Evolutionary conservation across 495 filamentous ascomycete species (phyloP).

Genomic region (Aspergillus cristatus): DNA sequence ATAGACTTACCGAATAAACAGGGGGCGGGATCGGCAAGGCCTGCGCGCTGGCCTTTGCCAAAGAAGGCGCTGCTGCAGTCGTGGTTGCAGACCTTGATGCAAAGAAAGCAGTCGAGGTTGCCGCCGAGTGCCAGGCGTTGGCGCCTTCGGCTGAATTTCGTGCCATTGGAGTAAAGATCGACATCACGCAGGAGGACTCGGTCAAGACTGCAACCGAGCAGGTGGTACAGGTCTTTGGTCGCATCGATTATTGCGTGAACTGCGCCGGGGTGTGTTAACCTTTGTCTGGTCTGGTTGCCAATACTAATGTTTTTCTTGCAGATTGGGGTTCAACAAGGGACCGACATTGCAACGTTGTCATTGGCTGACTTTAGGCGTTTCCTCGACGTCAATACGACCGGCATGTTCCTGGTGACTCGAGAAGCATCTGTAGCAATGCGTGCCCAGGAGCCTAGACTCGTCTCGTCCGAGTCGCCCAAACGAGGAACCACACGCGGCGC

Average conservation of each 20-base stretch:
- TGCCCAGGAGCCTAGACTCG: too few relatives aligned
- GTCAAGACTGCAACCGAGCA: constrained; percentile 16
- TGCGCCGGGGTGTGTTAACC: constrained; percentile 24
- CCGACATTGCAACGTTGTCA: too few relatives aligned
- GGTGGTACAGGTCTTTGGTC: constrained; percentile 12
- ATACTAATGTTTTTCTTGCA: not conserved
- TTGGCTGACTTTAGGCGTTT: constrained; percentile 2
- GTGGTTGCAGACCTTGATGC: constrained; percentile 16
- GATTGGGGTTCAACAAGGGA: not conserved
- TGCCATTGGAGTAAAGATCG: constrained; percentile 11
- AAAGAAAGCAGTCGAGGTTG: constrained; percentile 6
- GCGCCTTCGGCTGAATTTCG: constrained; percentile 13
- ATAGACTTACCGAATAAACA: too few relatives aligned
- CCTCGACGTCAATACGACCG: constrained; percentile 15
- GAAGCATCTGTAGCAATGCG: too few relatives aligned
- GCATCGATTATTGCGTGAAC: constrained; percentile 26
- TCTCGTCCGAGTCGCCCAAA: too few relatives aligned
- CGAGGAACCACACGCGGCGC: too few relatives aligned
- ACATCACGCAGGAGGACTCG: constrained; percentile 15
- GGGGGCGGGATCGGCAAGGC: constrained; percentile 4
- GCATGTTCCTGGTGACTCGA: too few relatives aligned
- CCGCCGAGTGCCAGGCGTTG: constrained; percentile 12
- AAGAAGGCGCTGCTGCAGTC: constrained; percentile 5
- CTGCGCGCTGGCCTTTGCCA: not conserved
- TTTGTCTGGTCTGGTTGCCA: not conserved